Evolutionary conservation across 2,329 filamentous ascomycete genomes (phyloP), one percentile per base, ranked within the genome.

Genomic region (Penicillium sp.): DNA sequence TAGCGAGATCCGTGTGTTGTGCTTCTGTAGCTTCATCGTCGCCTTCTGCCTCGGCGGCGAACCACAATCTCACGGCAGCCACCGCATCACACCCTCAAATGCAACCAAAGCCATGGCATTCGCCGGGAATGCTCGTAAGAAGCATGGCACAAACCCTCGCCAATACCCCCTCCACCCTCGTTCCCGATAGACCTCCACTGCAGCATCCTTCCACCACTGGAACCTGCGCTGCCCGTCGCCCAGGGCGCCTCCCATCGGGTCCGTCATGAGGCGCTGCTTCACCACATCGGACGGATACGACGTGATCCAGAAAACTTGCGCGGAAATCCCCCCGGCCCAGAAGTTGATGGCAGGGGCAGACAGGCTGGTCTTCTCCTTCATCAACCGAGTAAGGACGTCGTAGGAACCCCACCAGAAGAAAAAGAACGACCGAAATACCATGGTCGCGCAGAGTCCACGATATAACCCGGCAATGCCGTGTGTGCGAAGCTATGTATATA

Each of bases 371-470:
- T 82, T 75, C 17, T 79, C 69, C 48, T 79, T 75, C 64, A 97
- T 74, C 52, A 77, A 72, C 21, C 81, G 77, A 5, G 87, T 87
- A 58, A 97, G 78, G 28, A 95, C 60, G 62, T 96, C 91, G 73
- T 98, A 98, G 53, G 83, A 86, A n/a, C 84, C 83, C 93, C 93
- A 98, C 90, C 90, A 97, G 74, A 85, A 93, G 77, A 95, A 96
- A 77, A 98, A 98, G 73, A 91, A 95, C 13, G 83, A 82, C n/a
- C 93, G 81, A 74, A 97, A 97, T 41, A 97, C 70, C 42, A 97
- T 74, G 0, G 93, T 97, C 1, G 93, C 87, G 33, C 72, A 75
- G 12, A 98, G 77, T 0, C 93, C 93, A 65, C 88, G 89, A 69
- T 91, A 98, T 7, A 98, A 69, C 32, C 91, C 93, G 21, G 70